Evolutionary conservation across 2,329 filamentous ascomycete species (phyloP), one percentile per base, ranked within the genome.

Genomic region (Cadophora malorum): DNA sequence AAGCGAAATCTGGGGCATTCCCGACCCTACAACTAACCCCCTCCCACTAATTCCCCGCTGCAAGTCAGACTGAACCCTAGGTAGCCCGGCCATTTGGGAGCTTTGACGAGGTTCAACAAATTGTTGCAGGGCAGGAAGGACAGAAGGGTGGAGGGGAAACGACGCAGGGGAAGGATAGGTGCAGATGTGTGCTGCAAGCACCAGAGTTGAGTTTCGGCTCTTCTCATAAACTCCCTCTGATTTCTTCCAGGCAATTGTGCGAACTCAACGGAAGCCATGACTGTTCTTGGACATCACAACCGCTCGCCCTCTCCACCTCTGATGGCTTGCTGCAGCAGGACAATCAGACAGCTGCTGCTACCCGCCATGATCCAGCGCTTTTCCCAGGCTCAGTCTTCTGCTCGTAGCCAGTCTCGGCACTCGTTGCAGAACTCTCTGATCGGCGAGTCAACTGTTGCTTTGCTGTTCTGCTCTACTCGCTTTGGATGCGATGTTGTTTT

Each of bases 331-430:
- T 59, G 56, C 56, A 59, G 56, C 5, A 45, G 56, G 28, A 23
- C 12, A 60, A 60, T 45, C 21, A 56, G 58, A 59, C 41, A 56
- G 47, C 49, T 65, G 67, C 67, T 65, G 58, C 63, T 45, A 59
- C 50, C 67, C 67, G 66, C 49, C 66, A 47, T n/a, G 23, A 19
- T 23, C 19, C 45, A 49, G 45, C 19, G 45, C 19, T 9, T 41
- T 23, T 2, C n/a, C 25, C 56, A 59, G 38, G 28, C n/a, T 56
- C 31, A 16, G 10, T 45, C 35, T 23, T 38, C 31, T 25, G 45
- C 55, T 65, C 66, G 56, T 65, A 56, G 63, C 55, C 63, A 19
- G 28, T 64, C 47, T 56, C 58, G 49, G 59, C 64, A 41, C 45
- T 55, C 56, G 38, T 53, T 49, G 45, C 14, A 47, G 63, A 19